Percentiles rank a stretch among this genome's conserved stretches.
Conservation (phyloP, 2,329 filamentous ascomycete genomes). For the Penicillium sp. region DNA sequence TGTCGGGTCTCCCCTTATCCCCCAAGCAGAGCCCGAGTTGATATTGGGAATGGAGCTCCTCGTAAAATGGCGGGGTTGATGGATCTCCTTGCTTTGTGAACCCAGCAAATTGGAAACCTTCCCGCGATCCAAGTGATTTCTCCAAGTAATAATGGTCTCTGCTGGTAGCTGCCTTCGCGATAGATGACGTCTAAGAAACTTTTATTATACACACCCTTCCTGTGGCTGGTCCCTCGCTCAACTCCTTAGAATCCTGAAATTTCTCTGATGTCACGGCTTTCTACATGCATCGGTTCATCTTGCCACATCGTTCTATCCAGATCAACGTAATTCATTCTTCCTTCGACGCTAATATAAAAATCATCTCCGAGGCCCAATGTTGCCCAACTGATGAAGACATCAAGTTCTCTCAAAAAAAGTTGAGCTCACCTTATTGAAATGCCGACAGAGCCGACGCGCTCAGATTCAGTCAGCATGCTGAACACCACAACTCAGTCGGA, state of each 20-base stretch:
- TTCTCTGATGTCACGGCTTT: background rate
- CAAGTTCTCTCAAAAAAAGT: background rate
- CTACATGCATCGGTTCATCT: background rate
- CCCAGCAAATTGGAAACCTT: background rate
- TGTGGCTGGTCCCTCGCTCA: background rate
- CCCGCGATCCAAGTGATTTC: too few species aligned
- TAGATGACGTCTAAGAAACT: background rate
- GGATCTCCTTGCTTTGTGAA: background rate
- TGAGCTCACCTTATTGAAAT: background rate
- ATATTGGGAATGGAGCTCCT: background rate
- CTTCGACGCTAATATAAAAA: background rate
- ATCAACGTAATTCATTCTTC: too few species aligned
- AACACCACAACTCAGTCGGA: constrained; percentile 2
- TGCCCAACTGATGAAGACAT: background rate
- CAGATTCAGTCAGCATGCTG: background rate
- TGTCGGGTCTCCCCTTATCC: background rate
- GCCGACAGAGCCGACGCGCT: background rate
- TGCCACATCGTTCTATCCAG: background rate
- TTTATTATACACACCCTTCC: background rate
- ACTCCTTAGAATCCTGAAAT: background rate
- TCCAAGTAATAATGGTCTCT: too few species aligned
- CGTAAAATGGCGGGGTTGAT: background rate
- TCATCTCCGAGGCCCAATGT: background rate
- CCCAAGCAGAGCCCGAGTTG: background rate
- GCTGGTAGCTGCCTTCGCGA: background rate